Base-by-base conservation (phyloP, 805 yeast genomes). In the Lipomyces kockii region DNA sequence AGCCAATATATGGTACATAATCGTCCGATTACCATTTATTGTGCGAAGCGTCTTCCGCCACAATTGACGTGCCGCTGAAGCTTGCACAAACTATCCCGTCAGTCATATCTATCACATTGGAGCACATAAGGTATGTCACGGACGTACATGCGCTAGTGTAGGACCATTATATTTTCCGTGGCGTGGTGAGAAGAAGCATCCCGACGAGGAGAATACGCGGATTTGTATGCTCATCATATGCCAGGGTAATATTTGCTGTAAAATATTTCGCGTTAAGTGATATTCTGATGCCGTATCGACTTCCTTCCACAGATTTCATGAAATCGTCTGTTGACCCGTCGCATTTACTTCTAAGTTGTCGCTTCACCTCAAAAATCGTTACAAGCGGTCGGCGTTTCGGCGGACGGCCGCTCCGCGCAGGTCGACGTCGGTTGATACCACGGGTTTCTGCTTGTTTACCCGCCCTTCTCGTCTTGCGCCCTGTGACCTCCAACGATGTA, bases 1-100 rank as follows among this genome's bases (percentile, higher is more conserved):
- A 5, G 17, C 32, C 8, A 14, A 12, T 14, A 25, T 25, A 20
- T 20, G n/a, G n/a, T 4, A 25, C 34, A 52, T 22, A 25, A 25
- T 11, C 39, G 1, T 14, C 17, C 17, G 14, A 20, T 6, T 52
- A 52, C 55, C 34, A 25, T 52, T 57, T 11, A 62, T 62, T 11
- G 65, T 51, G 14, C 69, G 65, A 20, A 66, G 49, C 17, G 60
- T 35, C 1, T 49, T 58, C 8, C 69, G 63, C 66, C 66, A 66
- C 14, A 66, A 43, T 12, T 62, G 65, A 7, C 65, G 63, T 4
- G 66, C 65, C 6, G 63, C 63, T 1, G 69, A 35, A 5, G 63
- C 60, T 58, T 66, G 69, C 14, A 66, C 43, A 34, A 66, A 66
- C 65, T 66, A 37, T 7, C n/a, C 3, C 39, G 49, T n/a, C 49